phyloP scores from a whole-genome alignment of 2,329 filamentous ascomycete species.

The Fusarium ramigenum region DNA sequence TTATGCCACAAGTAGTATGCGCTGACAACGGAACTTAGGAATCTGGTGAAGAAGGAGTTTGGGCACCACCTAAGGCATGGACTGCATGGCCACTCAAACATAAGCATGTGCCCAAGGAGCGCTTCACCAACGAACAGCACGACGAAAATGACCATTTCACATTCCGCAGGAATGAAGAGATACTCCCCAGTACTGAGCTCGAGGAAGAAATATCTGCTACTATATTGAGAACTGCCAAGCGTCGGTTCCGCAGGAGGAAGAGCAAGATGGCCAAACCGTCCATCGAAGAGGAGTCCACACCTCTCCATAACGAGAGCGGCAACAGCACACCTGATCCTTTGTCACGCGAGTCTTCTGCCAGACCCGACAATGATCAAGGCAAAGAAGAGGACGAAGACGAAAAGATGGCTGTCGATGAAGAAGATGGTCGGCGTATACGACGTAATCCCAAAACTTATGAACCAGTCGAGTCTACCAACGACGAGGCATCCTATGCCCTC shows the following conservation, averaged over 20 bases:
- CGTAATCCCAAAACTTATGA: slow-evolving; percentile 44
- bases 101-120: slow-evolving; percentile 66
- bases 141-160: slow-evolving; percentile 63
- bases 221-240: slow-evolving; percentile 73
- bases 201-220: slow-evolving; percentile 76
- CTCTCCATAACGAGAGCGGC: slow-evolving; percentile 5
- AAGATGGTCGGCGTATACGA: neutral
- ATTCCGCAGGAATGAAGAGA: slow-evolving; percentile 54
- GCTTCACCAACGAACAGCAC: slow-evolving; percentile 57
- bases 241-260: slow-evolving; percentile 60
- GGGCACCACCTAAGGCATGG: slow-evolving; percentile 71
- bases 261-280: slow-evolving; percentile 29
- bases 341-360: slow-evolving; percentile 33
- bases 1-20: neutral
- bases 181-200: slow-evolving; percentile 67
- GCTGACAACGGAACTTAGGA: slow-evolving; percentile 36
- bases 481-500: slow-evolving; percentile 71
- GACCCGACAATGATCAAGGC: slow-evolving; percentile 25
- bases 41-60: slow-evolving; percentile 48
- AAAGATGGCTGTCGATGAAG: slow-evolving; percentile 10
- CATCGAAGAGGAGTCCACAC: slow-evolving; percentile 33
- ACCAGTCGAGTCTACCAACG: slow-evolving; percentile 73
- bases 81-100: slow-evolving; percentile 84
- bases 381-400: slow-evolving; percentile 34
- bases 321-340: slow-evolving; percentile 3